A percentile compares a stretch with the other conserved stretches of the same genome.
Evolutionary conservation across 306 rosid genomes (phyloP).

Genomic region (Casuarina glauca): DNA sequence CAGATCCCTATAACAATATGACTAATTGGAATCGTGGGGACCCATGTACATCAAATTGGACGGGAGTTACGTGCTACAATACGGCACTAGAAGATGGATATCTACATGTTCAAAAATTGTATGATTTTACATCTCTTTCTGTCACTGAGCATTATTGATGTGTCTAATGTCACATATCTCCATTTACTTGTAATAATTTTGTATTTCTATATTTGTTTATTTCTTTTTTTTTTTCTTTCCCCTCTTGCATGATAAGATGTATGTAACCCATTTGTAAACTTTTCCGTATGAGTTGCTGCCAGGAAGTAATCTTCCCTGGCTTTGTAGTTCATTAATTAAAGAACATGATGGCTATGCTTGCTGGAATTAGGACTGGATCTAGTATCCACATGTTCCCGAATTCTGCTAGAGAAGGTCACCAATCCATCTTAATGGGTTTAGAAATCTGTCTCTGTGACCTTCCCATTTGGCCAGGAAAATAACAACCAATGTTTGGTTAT

Average conservation of each 20-base stretch:
- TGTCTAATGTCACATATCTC: not conserved
- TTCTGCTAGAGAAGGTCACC: slow-evolving; percentile 8
- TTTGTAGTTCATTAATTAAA: slow-evolving; percentile 4
- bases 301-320: slow-evolving; percentile 3
- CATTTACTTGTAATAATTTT: slow-evolving; percentile 8
- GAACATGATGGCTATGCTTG: slow-evolving; percentile 8
- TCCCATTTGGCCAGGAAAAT: slow-evolving; percentile 9
- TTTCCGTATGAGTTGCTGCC: not conserved
- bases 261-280: not conserved
- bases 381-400: not conserved
- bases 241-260: not conserved
- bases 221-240: not conserved
- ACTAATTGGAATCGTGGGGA: slow-evolving; percentile 77
- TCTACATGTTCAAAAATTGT: slow-evolving; percentile 80
- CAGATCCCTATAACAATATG: slow-evolving; percentile 71
- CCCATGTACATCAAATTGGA: slow-evolving; percentile 79
- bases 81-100: slow-evolving; percentile 48
- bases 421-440: slow-evolving; percentile 1
- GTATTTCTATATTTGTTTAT: not conserved
- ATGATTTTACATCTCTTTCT: slow-evolving; percentile 34
- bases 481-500: not conserved
- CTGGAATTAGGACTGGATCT: not conserved
- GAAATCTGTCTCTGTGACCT: slow-evolving; percentile 16
- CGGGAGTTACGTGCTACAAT: slow-evolving; percentile 74
- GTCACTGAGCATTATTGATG: slow-evolving; percentile 13